Evolutionary conservation across 2,329 filamentous ascomycete species (phyloP), one percentile per base, ranked within the genome.

Genomic region (Seiridium unicorne): DNA sequence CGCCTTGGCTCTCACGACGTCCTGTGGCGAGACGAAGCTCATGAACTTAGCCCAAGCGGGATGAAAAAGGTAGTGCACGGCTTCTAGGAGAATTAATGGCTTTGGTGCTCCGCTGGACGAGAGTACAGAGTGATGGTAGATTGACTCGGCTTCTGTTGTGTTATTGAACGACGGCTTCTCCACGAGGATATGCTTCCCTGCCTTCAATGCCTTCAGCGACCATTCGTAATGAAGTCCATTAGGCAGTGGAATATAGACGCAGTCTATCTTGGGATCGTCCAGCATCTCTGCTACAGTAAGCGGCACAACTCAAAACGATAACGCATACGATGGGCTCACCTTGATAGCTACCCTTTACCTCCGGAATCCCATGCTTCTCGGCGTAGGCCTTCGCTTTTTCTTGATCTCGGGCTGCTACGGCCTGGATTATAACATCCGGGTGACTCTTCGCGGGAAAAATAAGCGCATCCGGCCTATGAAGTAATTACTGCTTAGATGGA

Each of bases 361-460:
- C 75, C 0, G 79, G 80, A 51, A 87, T 83, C 7, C 72, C 72
- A 66, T 85, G 72, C 61, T 78, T 81, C 63, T 79, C 79, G 2
- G 83, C 83, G 69, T 76, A 86, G 0, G 72, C 74, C 55, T 76
- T 69, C 0, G 84, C 84, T 55, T 74, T 79, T 4, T 67, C 69
- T 38, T 65, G 71, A 66, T 84, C 78, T 4, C 84, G 75, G 3
- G 83, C 81, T 3, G 84, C 82, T 1, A 87, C 76, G 4, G 78
- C 80, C 7, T 79, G 75, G 10, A 87, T 61, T 10, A 84, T 73
- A 11, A 86, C 79, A 44, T 84, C 81, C 0, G 83, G 73, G 64
- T 87, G 84, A 3, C 75, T 77, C 62, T 74, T 79, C 11, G 83
- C 82, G 0, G 84, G 82, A 2, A 61, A 66, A 42, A 86, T 78